Evolutionary conservation across 208 protist genomes (phyloP), one percentile per base, ranked within the genome.

Genomic region (Wallacemonas sp.): DNA sequence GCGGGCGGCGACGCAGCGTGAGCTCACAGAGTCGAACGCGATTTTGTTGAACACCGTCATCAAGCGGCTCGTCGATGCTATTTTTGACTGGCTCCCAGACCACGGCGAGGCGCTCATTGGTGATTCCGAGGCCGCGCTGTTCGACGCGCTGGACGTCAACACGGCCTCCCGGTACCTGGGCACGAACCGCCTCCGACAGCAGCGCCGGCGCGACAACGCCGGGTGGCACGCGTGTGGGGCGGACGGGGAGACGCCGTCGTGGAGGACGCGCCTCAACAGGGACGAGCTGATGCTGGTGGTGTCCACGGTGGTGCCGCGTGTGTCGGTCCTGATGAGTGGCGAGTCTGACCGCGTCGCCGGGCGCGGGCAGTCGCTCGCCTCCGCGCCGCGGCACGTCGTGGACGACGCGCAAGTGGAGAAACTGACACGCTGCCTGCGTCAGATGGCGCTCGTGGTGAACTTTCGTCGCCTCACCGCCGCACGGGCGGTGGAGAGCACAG

Each of bases 201-300:
- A 32, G 25, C 48, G 48, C 26, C 14, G 20, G 25, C 20, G 7
- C 18, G 26, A 25, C 5, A 18, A 11, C 4, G 2, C 25, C 8
- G 48, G 29, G 26, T 55, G 48, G 48, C 25, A 55, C 7, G 11
- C 7, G 14, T 7, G 8, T 31, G 25, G 48, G 3, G 18, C 14
- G 7, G 26, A 5, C 5, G 23, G 14, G 10, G 25, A 26, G 11
- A 18, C 5, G 25, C 25, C 23, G 26, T 32, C 26, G 26, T 32
- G 7, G 26, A 36, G 2, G 7, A n/a, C 36, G 5, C 8, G 8
- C 2, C 64, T 72, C 18, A 44, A 38, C 7, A 63, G 59, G 4
- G 68, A 66, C 2, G 74, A 79, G 63, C 57, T 79, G 12, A 28
- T 49, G 22, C 23, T 75, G 20, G 20, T 72, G 4, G 10, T 72